phyloP scores from a whole-genome alignment of 2,329 filamentous ascomycete species.

The Tolypocladium sp. region DNA sequence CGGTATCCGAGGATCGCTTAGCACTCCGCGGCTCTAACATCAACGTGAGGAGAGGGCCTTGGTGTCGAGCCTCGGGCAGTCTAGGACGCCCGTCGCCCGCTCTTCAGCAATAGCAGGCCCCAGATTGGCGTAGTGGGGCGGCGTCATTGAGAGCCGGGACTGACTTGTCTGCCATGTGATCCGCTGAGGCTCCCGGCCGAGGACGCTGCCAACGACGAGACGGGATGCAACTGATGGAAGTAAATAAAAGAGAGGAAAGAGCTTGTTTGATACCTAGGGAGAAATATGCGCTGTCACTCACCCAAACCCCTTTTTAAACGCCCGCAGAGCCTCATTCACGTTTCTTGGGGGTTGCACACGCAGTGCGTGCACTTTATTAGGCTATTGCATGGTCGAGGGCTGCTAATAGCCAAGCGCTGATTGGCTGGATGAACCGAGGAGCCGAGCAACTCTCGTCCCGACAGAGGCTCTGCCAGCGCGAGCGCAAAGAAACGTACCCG shows the following conservation, averaged over 20 bases:
- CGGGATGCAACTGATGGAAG: not conserved
- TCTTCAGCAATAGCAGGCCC: not conserved
- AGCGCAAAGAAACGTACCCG: not conserved
- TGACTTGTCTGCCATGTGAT: not conserved
- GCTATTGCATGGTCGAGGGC: slow-evolving; percentile 1
- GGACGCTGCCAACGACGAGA: not conserved
- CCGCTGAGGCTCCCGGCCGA: not conserved
- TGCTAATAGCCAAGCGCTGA: slow-evolving; percentile 14
- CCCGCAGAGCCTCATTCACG: not conserved
- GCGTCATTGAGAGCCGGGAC: not conserved
- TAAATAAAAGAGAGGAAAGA: too few relatives aligned
- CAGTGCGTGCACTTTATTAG: slow-evolving; percentile 1
- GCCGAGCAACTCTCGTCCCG: slow-evolving; percentile 9
- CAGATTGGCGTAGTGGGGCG: not conserved
- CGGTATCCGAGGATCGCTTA: not conserved
- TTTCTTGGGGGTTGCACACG: not conserved
- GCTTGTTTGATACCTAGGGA: not conserved
- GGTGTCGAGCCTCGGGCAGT: not conserved
- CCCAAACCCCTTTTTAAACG: not conserved
- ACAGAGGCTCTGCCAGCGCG: not conserved
- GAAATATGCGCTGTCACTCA: not conserved
- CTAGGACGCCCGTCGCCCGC: not conserved
- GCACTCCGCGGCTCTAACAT: not conserved
- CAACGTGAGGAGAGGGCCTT: not conserved
- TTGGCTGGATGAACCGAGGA: slow-evolving; percentile 26